phyloP scores from a whole-genome alignment of 768 basidiomycete genomes.

The Lactarius hatsudake region DNA sequence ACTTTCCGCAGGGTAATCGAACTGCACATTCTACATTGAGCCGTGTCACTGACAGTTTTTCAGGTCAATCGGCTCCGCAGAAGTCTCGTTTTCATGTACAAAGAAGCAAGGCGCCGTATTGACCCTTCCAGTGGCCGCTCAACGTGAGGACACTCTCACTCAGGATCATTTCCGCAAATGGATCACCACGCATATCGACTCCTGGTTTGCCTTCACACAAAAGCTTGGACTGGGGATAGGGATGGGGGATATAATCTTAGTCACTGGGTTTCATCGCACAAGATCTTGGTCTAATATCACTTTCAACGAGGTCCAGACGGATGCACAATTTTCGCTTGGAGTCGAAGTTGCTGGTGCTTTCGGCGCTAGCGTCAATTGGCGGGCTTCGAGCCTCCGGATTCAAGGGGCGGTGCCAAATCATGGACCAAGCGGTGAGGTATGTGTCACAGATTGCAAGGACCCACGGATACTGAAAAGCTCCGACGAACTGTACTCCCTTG shows the following conservation, averaged over 20 bases:
- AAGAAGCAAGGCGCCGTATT: too few relatives aligned
- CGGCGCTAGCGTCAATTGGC: background rate
- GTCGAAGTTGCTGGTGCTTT: background rate
- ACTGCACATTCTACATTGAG: too few relatives aligned
- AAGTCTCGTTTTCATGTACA: too few relatives aligned
- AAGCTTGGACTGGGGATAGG: background rate
- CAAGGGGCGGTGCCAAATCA: background rate
- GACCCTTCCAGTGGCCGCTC: too few relatives aligned
- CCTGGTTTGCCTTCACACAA: background rate
- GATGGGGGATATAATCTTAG: background rate
- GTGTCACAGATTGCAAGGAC: background rate
- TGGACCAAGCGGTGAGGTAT: background rate
- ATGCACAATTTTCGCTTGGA: background rate
- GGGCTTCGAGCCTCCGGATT: background rate
- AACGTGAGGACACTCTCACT: background rate
- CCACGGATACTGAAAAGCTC: background rate
- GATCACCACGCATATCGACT: background rate
- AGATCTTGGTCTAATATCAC: background rate
- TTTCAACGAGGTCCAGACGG: background rate
- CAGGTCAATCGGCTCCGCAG: too few relatives aligned
- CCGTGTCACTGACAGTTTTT: too few relatives aligned
- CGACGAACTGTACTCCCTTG: too few relatives aligned
- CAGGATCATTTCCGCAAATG: background rate
- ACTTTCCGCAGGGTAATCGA: too few relatives aligned
- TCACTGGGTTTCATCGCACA: background rate